These are phyloP conservation scores for Fusarium drepaniforme DNA, from an alignment of 2,329 filamentous ascomycete genomes.

Conservation along the genomic window DNA sequence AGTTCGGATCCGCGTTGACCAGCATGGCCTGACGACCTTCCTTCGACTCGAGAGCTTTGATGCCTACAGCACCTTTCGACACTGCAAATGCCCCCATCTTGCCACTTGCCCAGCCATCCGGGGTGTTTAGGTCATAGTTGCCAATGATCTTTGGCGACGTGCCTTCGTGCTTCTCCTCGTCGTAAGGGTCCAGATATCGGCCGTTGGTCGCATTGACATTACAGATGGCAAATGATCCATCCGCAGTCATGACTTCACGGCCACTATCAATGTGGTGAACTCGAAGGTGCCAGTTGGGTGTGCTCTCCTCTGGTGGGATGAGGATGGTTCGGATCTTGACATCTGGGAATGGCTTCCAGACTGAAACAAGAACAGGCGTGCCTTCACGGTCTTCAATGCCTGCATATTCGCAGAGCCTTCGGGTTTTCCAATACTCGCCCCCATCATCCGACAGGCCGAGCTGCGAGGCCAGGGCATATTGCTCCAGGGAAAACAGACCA, in stretches of 20 bases:
- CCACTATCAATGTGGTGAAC: constrained; percentile 71
- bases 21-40: constrained; percentile 69
- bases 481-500: constrained; percentile 80
- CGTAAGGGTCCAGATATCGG: constrained; percentile 64
- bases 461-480: constrained; percentile 81
- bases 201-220: constrained; percentile 63
- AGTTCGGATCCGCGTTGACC: constrained; percentile 83
- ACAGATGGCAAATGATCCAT: constrained; percentile 79
- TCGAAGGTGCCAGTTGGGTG: constrained; percentile 78
- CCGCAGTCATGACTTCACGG: constrained; percentile 76
- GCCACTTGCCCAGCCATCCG: constrained; percentile 65
- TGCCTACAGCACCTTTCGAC: constrained; percentile 68
- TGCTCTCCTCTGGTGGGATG: constrained; percentile 68
- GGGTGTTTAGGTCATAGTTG: constrained; percentile 69
- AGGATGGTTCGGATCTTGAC: constrained; percentile 75
- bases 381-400: constrained; percentile 68
- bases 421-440: constrained; percentile 83
- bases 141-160: constrained; percentile 68
- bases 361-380: constrained; percentile 72
- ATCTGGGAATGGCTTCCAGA: constrained; percentile 79
- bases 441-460: constrained; percentile 82
- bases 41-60: constrained; percentile 65
- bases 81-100: constrained; percentile 66
- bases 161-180: constrained; percentile 59
- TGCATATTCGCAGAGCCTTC: constrained; percentile 75